A percentile compares a stretch with the other conserved stretches of the same genome.
phyloP scores from a whole-genome alignment of 176 grass and related monocot genomes.

The Coix lacrymajobi region DNA sequence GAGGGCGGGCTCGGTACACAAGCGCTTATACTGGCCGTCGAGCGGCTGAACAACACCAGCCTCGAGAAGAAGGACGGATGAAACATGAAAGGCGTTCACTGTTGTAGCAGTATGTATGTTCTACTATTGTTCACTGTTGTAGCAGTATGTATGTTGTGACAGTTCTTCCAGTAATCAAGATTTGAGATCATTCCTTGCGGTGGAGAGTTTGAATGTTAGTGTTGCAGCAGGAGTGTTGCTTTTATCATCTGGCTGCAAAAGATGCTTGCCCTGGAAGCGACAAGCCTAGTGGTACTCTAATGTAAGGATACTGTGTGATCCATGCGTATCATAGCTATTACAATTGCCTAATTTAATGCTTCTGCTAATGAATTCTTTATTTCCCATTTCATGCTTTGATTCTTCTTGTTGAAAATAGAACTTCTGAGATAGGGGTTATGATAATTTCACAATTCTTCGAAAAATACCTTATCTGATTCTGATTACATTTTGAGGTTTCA shows the following conservation, averaged over 20 bases:
- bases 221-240: constrained; percentile 95
- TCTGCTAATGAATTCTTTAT: background rate
- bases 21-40: constrained; percentile 74
- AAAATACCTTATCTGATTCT: constrained; percentile 10
- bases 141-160: too few species aligned
- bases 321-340: background rate
- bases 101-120: too few species aligned
- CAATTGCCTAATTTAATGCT: background rate
- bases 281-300: constrained; percentile 21
- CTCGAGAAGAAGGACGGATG: constrained; percentile 42
- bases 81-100: too few species aligned
- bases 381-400: constrained; percentile 18
- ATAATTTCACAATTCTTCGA: constrained; percentile 1
- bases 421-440: background rate
- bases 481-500: background rate
- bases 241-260: constrained; percentile 69
- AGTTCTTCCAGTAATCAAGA: constrained; percentile 35
- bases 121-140: too few species aligned
- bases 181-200: constrained; percentile 72
- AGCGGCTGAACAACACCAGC: constrained; percentile 86
- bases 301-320: constrained; percentile 31
- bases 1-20: constrained; percentile 81
- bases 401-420: constrained; percentile 8
- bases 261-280: constrained; percentile 27
- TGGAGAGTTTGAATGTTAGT: constrained; percentile 99